Evolutionary conservation across 768 basidiomycete genomes (phyloP).

Genomic region (Dictyophora rubrovolvata): DNA sequence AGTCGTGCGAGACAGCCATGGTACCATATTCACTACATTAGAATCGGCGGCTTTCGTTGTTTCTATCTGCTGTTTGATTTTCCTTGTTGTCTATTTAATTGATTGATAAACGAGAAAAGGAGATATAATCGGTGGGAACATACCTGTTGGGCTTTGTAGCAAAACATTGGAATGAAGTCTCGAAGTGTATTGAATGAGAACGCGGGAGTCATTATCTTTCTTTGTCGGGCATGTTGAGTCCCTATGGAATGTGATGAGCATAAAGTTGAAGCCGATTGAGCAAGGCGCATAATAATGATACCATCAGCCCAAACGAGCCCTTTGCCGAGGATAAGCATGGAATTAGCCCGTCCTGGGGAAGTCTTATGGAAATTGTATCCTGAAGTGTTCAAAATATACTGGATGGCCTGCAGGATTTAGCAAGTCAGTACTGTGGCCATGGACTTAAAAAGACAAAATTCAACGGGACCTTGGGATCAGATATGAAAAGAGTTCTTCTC

Average conservation of each 20-base stretch:
- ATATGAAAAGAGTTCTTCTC: neutral
- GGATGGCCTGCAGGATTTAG: conserved; percentile 30
- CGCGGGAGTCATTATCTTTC: conserved; percentile 22
- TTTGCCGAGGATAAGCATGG: conserved; percentile 15
- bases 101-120: neutral
- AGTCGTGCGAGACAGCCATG: conserved; percentile 17
- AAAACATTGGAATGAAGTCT: conserved; percentile 19
- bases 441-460: neutral
- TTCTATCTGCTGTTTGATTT: conserved; percentile 17
- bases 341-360: neutral
- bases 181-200: conserved; percentile 19
- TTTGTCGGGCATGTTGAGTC: conserved; percentile 19
- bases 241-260: conserved; percentile 5
- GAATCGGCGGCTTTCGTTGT: conserved; percentile 1
- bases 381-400: conserved; percentile 47
- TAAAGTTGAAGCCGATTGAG: neutral
- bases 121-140: neutral
- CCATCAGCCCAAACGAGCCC: conserved; percentile 16
- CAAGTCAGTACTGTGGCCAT: neutral
- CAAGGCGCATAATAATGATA: conserved; percentile 1
- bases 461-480: neutral
- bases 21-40: conserved; percentile 14
- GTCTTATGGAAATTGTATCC: conserved; percentile 43
- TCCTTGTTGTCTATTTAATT: conserved; percentile 13
- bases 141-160: conserved; percentile 14